phyloP scores from a whole-genome alignment of 352 stramenopile species.

The Bremia lactucae region DNA sequence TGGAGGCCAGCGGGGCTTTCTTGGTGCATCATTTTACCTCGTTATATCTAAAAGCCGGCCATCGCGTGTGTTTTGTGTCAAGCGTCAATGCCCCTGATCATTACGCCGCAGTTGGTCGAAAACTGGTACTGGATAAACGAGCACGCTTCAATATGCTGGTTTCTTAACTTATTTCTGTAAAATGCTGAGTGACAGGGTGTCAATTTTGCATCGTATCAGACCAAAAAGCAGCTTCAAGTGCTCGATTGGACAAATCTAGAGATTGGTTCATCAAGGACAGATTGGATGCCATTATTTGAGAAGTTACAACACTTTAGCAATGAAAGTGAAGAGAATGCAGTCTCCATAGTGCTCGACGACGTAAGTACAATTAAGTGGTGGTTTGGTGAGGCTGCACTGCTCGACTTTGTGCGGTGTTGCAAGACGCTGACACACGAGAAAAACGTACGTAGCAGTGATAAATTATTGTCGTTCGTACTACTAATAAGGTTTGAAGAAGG shows the following conservation, averaged over 20 bases:
- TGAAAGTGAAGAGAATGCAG: slow-evolving; percentile 1
- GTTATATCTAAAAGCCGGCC: slow-evolving; percentile 58
- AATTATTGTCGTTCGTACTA: not conserved
- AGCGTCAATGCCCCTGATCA: slow-evolving; percentile 40
- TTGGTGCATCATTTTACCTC: slow-evolving; percentile 64
- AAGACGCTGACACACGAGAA: slow-evolving; percentile 41
- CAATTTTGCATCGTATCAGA: slow-evolving; percentile 29
- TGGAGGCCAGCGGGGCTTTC: slow-evolving; percentile 44
- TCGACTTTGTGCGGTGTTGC: slow-evolving; percentile 54
- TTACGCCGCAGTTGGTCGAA: slow-evolving; percentile 51
- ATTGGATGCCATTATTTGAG: slow-evolving; percentile 24
- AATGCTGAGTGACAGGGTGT: slow-evolving; percentile 24
- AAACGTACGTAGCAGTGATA: slow-evolving; percentile 18
- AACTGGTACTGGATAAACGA: slow-evolving; percentile 29
- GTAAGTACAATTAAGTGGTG: slow-evolving; percentile 48
- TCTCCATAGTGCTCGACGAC: slow-evolving; percentile 59
- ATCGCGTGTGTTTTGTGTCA: slow-evolving; percentile 55
- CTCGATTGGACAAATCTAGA: slow-evolving; percentile 28
- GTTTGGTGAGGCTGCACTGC: slow-evolving; percentile 28
- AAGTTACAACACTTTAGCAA: slow-evolving; percentile 11
- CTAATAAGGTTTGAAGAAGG: slow-evolving; percentile 11
- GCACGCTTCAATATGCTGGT: not conserved
- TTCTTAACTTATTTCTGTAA: not conserved
- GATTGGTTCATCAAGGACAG: not conserved
- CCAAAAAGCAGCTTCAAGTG: slow-evolving; percentile 27